Evolutionary conservation across 306 rosid genomes (phyloP).

Genomic region (Lathyrus tuberosus): DNA sequence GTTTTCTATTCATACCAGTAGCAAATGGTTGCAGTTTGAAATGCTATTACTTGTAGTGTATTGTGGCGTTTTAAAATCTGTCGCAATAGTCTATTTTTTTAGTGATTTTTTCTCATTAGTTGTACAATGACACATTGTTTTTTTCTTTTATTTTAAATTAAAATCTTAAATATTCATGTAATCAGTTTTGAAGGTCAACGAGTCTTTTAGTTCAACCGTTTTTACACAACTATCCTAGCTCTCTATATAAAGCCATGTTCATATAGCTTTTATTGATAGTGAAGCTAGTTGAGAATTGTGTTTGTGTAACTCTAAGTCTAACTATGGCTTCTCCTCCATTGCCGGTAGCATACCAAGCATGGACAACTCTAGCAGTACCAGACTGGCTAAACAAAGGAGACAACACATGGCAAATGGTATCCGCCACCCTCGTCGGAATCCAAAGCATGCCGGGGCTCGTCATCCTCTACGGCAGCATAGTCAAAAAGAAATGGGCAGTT

Average conservation of each 20-base stretch:
- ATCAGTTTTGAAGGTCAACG: too few species aligned
- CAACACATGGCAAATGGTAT: constrained; percentile 69
- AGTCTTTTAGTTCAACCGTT: too few species aligned
- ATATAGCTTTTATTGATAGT: neutral
- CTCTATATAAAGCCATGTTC: neutral
- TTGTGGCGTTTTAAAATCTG: too few species aligned
- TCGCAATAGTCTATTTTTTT: too few species aligned
- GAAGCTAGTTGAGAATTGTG: neutral
- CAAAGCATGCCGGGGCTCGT: constrained; percentile 70
- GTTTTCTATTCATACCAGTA: too few species aligned
- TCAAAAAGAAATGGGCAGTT: constrained; percentile 67
- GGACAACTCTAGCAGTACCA: constrained; percentile 43
- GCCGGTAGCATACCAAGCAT: constrained; percentile 49
- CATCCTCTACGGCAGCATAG: constrained; percentile 65
- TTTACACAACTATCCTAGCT: neutral
- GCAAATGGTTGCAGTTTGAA: too few species aligned
- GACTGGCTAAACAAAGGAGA: constrained; percentile 73
- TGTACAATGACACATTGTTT: too few species aligned
- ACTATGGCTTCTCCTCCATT: constrained; percentile 40
- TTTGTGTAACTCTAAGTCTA: neutral
- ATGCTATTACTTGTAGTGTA: too few species aligned
- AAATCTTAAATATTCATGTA: too few species aligned
- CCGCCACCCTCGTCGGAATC: constrained; percentile 63
- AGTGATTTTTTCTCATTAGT: too few species aligned
- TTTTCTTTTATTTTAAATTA: too few species aligned